Evolutionary conservation across 352 stramenopile genomes (phyloP).

Genomic region (Globisporangium parvum): DNA sequence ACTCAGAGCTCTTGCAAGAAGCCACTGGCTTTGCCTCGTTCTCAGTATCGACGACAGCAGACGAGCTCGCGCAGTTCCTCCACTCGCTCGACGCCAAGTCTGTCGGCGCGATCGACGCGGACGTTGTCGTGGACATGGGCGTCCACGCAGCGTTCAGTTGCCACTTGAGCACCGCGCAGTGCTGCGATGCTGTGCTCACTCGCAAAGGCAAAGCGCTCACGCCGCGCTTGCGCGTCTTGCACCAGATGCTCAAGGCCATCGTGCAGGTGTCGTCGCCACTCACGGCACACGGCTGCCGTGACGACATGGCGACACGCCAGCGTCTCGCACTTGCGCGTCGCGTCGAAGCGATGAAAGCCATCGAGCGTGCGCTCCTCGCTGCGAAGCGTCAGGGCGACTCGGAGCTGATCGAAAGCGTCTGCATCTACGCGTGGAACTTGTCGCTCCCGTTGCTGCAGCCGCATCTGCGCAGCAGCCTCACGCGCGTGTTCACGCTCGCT

Average conservation of each 20-base stretch:
- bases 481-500: slow-evolving; percentile 62
- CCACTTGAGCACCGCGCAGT: slow-evolving; percentile 23
- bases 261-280: slow-evolving; percentile 24
- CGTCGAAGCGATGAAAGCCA: slow-evolving; percentile 64
- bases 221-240: slow-evolving; percentile 36
- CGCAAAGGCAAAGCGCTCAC: slow-evolving; percentile 48
- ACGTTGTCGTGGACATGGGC: slow-evolving; percentile 50
- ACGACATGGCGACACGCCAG: slow-evolving; percentile 20
- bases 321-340: slow-evolving; percentile 33
- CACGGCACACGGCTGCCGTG: background rate
- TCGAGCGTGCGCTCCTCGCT: slow-evolving; percentile 75
- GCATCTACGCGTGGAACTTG: slow-evolving; percentile 80
- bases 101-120: slow-evolving; percentile 35
- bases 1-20: slow-evolving; percentile 64
- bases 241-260: slow-evolving; percentile 51
- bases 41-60: slow-evolving; percentile 16
- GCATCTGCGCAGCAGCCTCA: slow-evolving; percentile 58
- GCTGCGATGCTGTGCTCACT: slow-evolving; percentile 44
- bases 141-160: slow-evolving; percentile 43
- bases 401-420: slow-evolving; percentile 74
- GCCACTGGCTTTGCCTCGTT: slow-evolving; percentile 38
- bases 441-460: slow-evolving; percentile 72
- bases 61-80: slow-evolving; percentile 33
- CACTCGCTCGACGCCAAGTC: slow-evolving; percentile 20
- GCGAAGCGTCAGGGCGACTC: slow-evolving; percentile 71